Evolutionary conservation across 2,329 filamentous ascomycete species (phyloP), one percentile per base, ranked within the genome.

Genomic region (Calcarisporium arbuscula): DNA sequence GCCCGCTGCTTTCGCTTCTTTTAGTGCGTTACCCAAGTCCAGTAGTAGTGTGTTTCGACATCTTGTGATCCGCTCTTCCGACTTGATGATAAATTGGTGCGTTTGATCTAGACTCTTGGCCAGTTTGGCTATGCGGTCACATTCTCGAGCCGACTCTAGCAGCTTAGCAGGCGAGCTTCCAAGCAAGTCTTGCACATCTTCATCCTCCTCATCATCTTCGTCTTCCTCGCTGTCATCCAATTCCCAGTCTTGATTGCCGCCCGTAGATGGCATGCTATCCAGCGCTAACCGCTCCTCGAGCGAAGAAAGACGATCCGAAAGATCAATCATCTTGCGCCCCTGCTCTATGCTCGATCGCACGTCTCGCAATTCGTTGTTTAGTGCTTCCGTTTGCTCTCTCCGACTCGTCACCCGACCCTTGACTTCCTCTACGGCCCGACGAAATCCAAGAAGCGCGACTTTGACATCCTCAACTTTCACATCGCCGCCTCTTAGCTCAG

Each of bases 381-480:
- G 59, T 5, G 53, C 58, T 23, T 67, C 66, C 2, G 88, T 74
- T 47, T 90, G 81, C 15, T 60, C 59, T 17, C 75, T 77, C 42
- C 82, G 72, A 39, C 73, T 69, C 7, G 67, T 64, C 0, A 95
- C 84, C 14, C 70, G 72, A 8, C 63, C 65, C 52, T 78, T 79
- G 31, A 96, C 72, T 32, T 80, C 80, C 44, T 85, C 80, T 1
- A 95, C 76, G 33, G 92, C 87, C 43, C 89, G 74, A 40, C 80
- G 72, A 51, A 98, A 95, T 0, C 87, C 87, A 40, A 96, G 58
- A 36, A 98, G 62, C 0, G 88, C 87, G 1, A 98, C 84, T 28
- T 86, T 75, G 20, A 96, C 82, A 52, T 94, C 87, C 54, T 94
- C 89, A 1, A 95, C 82, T 56, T 82, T 85, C 50, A 95, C 90